A percentile compares a stretch with the other conserved stretches of the same genome.
phyloP scores from a whole-genome alignment of 1,284 basidiomycete genomes.

The Spongispora temasekensis region DNA sequence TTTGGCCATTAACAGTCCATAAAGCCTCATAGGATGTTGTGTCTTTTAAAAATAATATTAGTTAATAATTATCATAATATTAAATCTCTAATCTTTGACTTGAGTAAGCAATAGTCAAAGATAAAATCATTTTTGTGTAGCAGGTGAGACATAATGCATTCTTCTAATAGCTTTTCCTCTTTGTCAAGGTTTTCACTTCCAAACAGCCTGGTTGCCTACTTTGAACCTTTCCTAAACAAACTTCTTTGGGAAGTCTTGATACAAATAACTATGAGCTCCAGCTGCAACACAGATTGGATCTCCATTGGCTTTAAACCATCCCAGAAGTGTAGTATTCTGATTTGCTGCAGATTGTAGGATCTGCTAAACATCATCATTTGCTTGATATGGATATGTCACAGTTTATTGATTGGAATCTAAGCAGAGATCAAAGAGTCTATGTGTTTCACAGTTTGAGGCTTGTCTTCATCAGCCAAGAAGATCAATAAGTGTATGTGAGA shows the following conservation, averaged over 20 bases:
- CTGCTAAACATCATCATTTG: no score
- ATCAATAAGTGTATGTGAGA: constrained; percentile 36
- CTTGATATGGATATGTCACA: no score
- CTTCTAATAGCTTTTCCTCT: constrained; percentile 30
- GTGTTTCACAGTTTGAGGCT: neutral
- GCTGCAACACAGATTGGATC: neutral
- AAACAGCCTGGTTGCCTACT: neutral
- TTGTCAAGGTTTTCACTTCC: neutral
- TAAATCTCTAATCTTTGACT: neutral
- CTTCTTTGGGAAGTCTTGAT: constrained; percentile 13
- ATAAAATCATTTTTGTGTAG: neutral
- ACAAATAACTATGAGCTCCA: neutral
- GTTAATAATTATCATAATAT: neutral
- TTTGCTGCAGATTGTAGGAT: no score
- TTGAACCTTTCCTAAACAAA: neutral
- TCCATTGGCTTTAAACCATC: no score
- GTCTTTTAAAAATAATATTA: constrained; percentile 2
- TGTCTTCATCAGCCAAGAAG: constrained; percentile 4
- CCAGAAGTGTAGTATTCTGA: no score
- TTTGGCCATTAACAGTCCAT: constrained; percentile 16
- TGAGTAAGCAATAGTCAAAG: neutral
- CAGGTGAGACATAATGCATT: constrained; percentile 34
- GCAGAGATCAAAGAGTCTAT: constrained; percentile 5
- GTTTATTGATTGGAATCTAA: no score
- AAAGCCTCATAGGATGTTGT: constrained; percentile 34